phyloP scores from a whole-genome alignment of 257 asterid genomes.

The Gentiana macrophylla region DNA sequence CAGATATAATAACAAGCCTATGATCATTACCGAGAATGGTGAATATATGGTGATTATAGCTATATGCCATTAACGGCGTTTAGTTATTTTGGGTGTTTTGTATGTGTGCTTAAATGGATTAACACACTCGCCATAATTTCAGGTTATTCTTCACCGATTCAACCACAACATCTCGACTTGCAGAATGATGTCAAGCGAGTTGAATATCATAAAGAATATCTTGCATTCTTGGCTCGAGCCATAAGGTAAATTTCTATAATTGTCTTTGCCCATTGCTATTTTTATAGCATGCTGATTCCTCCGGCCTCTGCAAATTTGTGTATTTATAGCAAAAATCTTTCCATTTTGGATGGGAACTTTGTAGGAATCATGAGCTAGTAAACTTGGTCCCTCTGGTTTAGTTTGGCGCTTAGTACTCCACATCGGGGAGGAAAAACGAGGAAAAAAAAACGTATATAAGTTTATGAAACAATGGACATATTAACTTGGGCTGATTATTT shows the following conservation, averaged over 20 bases:
- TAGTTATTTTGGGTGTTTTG: neutral
- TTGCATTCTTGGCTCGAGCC: constrained; percentile 49
- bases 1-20: constrained; percentile 64
- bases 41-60: neutral
- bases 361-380: too few relatives aligned
- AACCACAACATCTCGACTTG: constrained; percentile 13
- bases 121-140: neutral
- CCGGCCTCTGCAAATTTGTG: too few relatives aligned
- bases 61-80: neutral
- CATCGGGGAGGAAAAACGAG: too few relatives aligned
- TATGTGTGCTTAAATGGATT: too few relatives aligned
- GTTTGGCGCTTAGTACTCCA: too few relatives aligned
- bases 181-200: constrained; percentile 41
- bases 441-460: too few relatives aligned
- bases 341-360: too few relatives aligned
- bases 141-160: constrained; percentile 49
- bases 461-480: too few relatives aligned
- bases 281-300: neutral
- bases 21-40: constrained; percentile 76
- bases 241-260: constrained; percentile 33
- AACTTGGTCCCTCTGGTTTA: too few relatives aligned
- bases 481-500: too few relatives aligned
- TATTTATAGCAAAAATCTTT: too few relatives aligned
- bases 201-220: constrained; percentile 41
- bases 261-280: neutral